Evolutionary conservation across 2,329 filamentous ascomycete species (phyloP).

Genomic region (Exophiala spinifera): DNA sequence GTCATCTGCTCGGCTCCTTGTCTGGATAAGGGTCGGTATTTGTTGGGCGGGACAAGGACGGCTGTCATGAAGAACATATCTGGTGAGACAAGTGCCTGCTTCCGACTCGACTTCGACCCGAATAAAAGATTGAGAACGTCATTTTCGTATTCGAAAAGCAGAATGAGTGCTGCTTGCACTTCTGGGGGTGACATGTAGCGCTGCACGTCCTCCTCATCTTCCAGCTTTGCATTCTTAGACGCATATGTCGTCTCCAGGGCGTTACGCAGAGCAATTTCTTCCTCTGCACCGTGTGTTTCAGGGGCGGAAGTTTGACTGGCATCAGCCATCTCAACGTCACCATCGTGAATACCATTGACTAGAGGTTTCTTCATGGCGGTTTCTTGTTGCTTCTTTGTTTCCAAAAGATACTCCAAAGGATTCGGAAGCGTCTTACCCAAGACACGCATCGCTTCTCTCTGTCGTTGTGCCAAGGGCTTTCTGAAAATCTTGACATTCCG

Average conservation of each 20-base stretch:
- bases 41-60: conserved; percentile 86
- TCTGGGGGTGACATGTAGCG: conserved; percentile 80
- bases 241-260: conserved; percentile 35
- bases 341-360: conserved; percentile 41
- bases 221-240: conserved; percentile 30
- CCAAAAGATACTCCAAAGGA: conserved; percentile 61
- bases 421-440: conserved; percentile 65
- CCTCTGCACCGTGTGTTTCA: conserved; percentile 56
- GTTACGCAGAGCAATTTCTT: conserved; percentile 55
- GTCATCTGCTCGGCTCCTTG: conserved; percentile 78
- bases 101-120: conserved; percentile 66
- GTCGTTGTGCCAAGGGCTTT: conserved; percentile 69
- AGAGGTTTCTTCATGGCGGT: conserved; percentile 29
- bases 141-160: conserved; percentile 83
- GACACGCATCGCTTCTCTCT: conserved; percentile 70
- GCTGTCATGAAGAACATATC: conserved; percentile 94
- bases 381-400: conserved; percentile 43
- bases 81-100: conserved; percentile 58
- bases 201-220: conserved; percentile 52
- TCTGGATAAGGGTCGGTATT: conserved; percentile 80
- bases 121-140: conserved; percentile 85
- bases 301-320: conserved; percentile 49
- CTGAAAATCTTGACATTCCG: conserved; percentile 91
- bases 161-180: conserved; percentile 71
- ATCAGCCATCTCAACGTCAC: conserved; percentile 43